phyloP scores from a whole-genome alignment of 163 green algal species.

The Chlamydomonas reinhardtii region DNA sequence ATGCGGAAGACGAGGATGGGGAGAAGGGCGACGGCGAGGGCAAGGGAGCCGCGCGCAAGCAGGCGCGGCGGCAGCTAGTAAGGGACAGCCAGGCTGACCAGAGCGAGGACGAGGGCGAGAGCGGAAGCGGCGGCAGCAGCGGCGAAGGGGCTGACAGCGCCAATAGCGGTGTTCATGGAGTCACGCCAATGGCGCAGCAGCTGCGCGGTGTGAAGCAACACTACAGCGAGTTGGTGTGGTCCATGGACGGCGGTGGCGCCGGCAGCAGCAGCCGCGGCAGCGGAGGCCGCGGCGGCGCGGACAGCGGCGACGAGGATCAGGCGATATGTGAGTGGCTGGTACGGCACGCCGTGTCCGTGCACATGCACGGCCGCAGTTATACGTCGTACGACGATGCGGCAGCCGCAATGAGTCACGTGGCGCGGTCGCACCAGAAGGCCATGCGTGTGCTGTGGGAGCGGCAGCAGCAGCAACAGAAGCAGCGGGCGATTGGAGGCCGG shows the following conservation, averaged over 20 bases:
- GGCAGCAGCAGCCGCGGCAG: not conserved
- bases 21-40: not conserved
- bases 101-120: not conserved
- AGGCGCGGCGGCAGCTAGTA: not conserved
- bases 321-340: constrained; percentile 31
- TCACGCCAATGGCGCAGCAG: no score
- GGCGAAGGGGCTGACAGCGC: not conserved
- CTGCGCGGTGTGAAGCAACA: no score
- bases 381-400: not conserved
- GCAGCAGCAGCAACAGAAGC: not conserved
- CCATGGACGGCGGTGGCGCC: not conserved
- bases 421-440: not conserved
- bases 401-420: not conserved
- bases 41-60: not conserved
- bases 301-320: not conserved
- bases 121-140: not conserved
- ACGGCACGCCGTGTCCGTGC: constrained; percentile 31
- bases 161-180: no score
- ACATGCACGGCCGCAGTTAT: constrained; percentile 47
- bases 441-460: not conserved
- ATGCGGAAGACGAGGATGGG: not conserved
- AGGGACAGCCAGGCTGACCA: not conserved
- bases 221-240: no score
- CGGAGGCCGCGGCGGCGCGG: not conserved
- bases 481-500: not conserved